Conservation (phyloP, 106 monocot species). For the Allium fistulosum region DNA sequence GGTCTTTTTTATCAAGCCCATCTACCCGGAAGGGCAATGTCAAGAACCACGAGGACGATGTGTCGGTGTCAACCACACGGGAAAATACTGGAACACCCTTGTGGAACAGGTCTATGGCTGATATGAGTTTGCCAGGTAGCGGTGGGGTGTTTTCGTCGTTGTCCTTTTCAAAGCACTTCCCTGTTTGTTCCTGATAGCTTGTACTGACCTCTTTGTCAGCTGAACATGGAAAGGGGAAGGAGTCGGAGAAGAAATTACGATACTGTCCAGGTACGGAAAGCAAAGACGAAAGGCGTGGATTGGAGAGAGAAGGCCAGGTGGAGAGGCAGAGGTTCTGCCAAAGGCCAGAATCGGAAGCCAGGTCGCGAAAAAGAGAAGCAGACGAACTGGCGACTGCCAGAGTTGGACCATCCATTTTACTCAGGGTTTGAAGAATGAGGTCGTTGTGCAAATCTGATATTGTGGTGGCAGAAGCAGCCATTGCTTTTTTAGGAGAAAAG, state of each 20-base stretch:
- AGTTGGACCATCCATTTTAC: conserved; percentile 50
- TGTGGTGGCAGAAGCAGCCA: conserved; percentile 5
- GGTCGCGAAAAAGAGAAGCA: conserved; percentile 33
- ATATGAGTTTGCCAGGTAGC: conserved; percentile 27
- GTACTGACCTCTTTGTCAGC: too few species aligned
- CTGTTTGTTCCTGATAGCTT: neutral
- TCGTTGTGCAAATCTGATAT: conserved; percentile 72
- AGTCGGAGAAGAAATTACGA: conserved; percentile 41
- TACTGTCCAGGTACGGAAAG: conserved; percentile 8
- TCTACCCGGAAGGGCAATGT: conserved; percentile 63
- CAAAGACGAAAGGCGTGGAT: conserved; percentile 9
- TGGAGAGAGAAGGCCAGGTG: conserved; percentile 63
- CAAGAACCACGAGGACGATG: conserved; percentile 47
- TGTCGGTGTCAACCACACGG: conserved; percentile 44
- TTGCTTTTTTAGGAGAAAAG: neutral
- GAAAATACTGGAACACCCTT: conserved; percentile 41
- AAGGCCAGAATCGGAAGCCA: conserved; percentile 27
- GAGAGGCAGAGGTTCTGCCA: conserved; percentile 63
- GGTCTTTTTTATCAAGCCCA: conserved; percentile 29
- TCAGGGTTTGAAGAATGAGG: conserved; percentile 37
- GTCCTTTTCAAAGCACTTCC: too few species aligned
- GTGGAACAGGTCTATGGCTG: conserved; percentile 70
- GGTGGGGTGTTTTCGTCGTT: too few species aligned
- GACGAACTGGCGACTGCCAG: conserved; percentile 54
- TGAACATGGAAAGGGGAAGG: conserved; percentile 22